These are phyloP conservation scores for Botrytis fabae DNA, from an alignment of 2,329 filamentous ascomycete genomes.

Conservation along the genomic window DNA sequence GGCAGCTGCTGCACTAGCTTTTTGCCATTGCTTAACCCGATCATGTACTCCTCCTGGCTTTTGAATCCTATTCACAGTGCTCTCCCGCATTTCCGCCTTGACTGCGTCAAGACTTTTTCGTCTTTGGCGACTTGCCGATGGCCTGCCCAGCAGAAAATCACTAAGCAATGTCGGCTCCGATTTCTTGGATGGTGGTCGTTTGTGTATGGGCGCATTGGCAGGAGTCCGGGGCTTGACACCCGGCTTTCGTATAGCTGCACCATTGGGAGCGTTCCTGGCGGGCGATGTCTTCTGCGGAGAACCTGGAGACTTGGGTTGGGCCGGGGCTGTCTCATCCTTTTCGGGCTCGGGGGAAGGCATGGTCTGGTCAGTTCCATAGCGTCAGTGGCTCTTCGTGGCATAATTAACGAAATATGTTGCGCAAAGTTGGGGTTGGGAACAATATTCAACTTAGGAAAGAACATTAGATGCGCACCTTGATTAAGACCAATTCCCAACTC, in stretches of 20 bases:
- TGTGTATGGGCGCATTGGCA: conserved; percentile 35
- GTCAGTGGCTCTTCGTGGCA: conserved; percentile 17
- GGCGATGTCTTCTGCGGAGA: conserved; percentile 27
- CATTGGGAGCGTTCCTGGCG: conserved; percentile 31
- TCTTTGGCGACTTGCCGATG: conserved; percentile 55
- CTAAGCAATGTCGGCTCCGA: conserved; percentile 52
- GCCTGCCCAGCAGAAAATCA: conserved; percentile 60
- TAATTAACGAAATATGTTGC: not conserved
- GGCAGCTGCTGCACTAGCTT: conserved; percentile 68
- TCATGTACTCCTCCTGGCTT: conserved; percentile 70
- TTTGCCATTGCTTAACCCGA: conserved; percentile 83
- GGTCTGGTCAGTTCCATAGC: conserved; percentile 10
- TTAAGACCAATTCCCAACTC: conserved; percentile 24
- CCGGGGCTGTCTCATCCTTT: conserved; percentile 21
- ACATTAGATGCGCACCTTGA: conserved; percentile 21
- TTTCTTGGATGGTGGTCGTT: conserved; percentile 32
- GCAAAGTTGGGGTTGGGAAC: not conserved
- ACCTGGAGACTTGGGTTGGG: conserved; percentile 22
- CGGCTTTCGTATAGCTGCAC: conserved; percentile 29
- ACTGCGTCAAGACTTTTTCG: conserved; percentile 60
- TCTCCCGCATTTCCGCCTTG: conserved; percentile 55
- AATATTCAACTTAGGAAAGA: not conserved
- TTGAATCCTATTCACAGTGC: conserved; percentile 58
- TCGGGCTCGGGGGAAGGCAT: conserved; percentile 25
- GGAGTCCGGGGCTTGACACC: conserved; percentile 31